These are phyloP conservation scores for Martiniozyma asiatica DNA, from an alignment of 1,139 yeast genomes.

Conservation along the genomic window DNA sequence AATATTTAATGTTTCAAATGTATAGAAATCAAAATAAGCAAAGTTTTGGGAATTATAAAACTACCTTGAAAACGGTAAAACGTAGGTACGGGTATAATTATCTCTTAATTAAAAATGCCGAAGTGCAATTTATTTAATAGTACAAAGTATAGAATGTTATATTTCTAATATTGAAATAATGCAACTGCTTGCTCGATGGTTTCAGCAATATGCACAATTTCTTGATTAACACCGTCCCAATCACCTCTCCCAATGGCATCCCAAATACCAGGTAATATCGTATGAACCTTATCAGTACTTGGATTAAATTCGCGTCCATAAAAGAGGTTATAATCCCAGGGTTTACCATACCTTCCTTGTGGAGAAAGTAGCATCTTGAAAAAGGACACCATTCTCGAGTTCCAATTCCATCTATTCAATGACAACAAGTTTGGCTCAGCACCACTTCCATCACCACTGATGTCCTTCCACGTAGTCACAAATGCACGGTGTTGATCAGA, in stretches of 20 bases:
- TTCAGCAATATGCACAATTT: conserved; percentile 36
- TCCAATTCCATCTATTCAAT: conserved; percentile 71
- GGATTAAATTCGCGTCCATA: conserved; percentile 65
- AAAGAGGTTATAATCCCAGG: conserved; percentile 57
- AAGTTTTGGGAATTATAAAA: too few species aligned
- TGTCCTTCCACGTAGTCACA: conserved; percentile 42
- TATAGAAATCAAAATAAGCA: too few species aligned
- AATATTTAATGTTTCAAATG: too few species aligned
- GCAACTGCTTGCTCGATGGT: conserved; percentile 20
- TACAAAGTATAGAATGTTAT: too few species aligned
- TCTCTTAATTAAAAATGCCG: too few species aligned
- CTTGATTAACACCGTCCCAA: conserved; percentile 44
- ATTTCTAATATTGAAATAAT: conserved; percentile 7
- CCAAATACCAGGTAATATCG: conserved; percentile 58
- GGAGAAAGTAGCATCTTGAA: conserved; percentile 41
- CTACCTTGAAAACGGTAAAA: too few species aligned
- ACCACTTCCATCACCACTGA: conserved; percentile 29
- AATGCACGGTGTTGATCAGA: conserved; percentile 33
- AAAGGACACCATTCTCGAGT: conserved; percentile 47
- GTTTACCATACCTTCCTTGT: conserved; percentile 39
- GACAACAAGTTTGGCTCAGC: conserved; percentile 63
- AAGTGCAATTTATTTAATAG: too few species aligned
- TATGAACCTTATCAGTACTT: conserved; percentile 17
- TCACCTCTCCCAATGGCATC: conserved; percentile 45
- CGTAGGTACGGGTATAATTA: too few species aligned